Percentiles rank a stretch among this genome's conserved stretches.
Evolutionary conservation across 1,139 yeast genomes (phyloP).

Genomic region (Meyerozyma smithsonii): DNA sequence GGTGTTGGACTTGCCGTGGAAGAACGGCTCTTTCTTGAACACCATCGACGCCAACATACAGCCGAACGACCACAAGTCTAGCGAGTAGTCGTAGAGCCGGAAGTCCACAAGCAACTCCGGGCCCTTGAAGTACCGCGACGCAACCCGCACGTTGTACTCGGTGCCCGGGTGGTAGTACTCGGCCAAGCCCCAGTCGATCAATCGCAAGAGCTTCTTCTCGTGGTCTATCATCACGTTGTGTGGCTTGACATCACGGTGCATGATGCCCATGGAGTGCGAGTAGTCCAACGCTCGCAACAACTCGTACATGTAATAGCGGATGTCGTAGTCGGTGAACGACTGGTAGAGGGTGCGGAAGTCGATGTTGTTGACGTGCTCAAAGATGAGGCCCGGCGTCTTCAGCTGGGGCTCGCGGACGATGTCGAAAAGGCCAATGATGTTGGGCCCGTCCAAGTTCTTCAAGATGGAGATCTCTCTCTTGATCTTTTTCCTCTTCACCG

Average conservation of each 20-base stretch:
- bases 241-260: conserved; percentile 82
- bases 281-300: conserved; percentile 67
- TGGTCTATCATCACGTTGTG: conserved; percentile 86
- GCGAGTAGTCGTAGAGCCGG: conserved; percentile 72
- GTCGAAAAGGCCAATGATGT: conserved; percentile 62
- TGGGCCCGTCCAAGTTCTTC: conserved; percentile 74
- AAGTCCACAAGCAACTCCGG: conserved; percentile 73
- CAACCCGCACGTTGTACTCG: conserved; percentile 77
- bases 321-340: conserved; percentile 55
- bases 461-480: conserved; percentile 72
- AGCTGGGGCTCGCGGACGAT: conserved; percentile 72
- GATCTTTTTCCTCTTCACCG: conserved; percentile 75
- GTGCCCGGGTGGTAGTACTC: conserved; percentile 77
- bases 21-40: conserved; percentile 73
- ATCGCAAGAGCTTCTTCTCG: conserved; percentile 50
- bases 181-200: conserved; percentile 84
- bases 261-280: conserved; percentile 78
- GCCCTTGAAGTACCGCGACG: conserved; percentile 76
- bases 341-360: conserved; percentile 74
- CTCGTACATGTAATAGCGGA: conserved; percentile 67
- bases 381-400: conserved; percentile 71
- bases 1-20: conserved; percentile 73
- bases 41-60: conserved; percentile 76
- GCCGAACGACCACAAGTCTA: conserved; percentile 80
- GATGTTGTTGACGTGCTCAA: conserved; percentile 65